These are phyloP conservation scores for Aspergillus felis DNA, from an alignment of 2,329 filamentous ascomycete genomes.

Conservation along the genomic window DNA sequence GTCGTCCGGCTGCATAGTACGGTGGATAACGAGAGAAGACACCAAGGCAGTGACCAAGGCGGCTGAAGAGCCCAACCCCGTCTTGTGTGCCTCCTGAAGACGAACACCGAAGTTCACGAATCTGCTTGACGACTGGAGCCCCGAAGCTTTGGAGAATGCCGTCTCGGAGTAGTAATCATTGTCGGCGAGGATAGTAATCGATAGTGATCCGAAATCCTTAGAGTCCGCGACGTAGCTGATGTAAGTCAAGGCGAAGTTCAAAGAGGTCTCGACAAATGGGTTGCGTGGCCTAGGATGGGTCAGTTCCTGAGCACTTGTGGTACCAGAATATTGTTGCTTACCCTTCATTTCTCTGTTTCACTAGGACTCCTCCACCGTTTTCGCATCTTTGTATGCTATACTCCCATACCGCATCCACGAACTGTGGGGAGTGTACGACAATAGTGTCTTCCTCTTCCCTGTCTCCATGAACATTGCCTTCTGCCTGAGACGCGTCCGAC, in stretches of 20 bases:
- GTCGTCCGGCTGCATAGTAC: slow-evolving; percentile 41
- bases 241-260: slow-evolving; percentile 87
- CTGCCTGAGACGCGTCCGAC: slow-evolving; percentile 2
- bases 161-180: slow-evolving; percentile 93
- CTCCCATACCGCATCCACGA: slow-evolving; percentile 79
- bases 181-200: slow-evolving; percentile 85
- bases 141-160: slow-evolving; percentile 35
- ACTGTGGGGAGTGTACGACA: slow-evolving; percentile 87
- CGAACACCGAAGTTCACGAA: slow-evolving; percentile 77
- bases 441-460: slow-evolving; percentile 66
- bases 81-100: slow-evolving; percentile 82
- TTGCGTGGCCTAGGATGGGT: slow-evolving; percentile 56
- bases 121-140: slow-evolving; percentile 33
- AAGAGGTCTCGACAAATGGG: slow-evolving; percentile 86
- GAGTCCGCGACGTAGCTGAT: slow-evolving; percentile 47
- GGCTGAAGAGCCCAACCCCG: slow-evolving; percentile 89
- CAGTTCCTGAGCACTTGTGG: neutral
- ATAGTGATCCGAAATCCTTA: slow-evolving; percentile 60
- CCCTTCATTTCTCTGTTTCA: slow-evolving; percentile 59
- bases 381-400: slow-evolving; percentile 72
- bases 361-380: slow-evolving; percentile 72
- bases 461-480: slow-evolving; percentile 42
- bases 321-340: slow-evolving; percentile 16
- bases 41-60: slow-evolving; percentile 84
- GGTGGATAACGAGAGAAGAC: slow-evolving; percentile 47